phyloP scores from a whole-genome alignment of 208 protist species.

The Leptomonas seymouri region DNA sequence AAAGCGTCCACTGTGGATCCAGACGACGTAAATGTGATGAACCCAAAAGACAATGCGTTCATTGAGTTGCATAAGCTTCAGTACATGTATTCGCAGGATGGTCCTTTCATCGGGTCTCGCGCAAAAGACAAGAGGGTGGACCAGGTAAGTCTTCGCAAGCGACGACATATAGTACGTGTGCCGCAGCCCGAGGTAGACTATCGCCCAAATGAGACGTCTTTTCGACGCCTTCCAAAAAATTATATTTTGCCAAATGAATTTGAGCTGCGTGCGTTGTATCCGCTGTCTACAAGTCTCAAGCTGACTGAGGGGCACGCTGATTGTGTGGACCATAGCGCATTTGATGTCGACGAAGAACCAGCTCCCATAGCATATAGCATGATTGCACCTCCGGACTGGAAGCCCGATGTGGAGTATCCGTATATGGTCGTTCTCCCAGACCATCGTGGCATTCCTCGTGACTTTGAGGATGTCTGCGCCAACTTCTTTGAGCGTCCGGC shows the following conservation, averaged over 20 bases:
- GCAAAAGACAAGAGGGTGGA: constrained; percentile 51
- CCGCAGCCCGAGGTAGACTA: constrained; percentile 77
- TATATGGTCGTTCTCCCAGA: constrained; percentile 86
- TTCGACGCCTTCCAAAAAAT: constrained; percentile 77
- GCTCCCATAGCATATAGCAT: constrained; percentile 78
- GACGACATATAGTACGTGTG: constrained; percentile 68
- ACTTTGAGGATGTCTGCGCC: constrained; percentile 90
- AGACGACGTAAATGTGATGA: constrained; percentile 50
- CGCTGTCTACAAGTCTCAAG: constrained; percentile 66
- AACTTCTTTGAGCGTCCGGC: constrained; percentile 85
- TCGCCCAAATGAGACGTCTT: constrained; percentile 78
- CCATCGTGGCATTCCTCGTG: constrained; percentile 67
- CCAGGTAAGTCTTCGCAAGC: constrained; percentile 49
- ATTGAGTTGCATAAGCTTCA: constrained; percentile 73
- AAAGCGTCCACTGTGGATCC: constrained; percentile 34
- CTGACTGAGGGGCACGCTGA: constrained; percentile 76
- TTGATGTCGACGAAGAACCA: constrained; percentile 69
- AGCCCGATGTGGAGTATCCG: constrained; percentile 57
- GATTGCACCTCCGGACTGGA: constrained; percentile 71
- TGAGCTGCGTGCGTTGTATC: constrained; percentile 82
- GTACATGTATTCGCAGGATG: constrained; percentile 82
- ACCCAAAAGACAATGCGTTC: constrained; percentile 42
- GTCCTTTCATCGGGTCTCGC: constrained; percentile 75
- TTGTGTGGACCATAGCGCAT: constrained; percentile 80
- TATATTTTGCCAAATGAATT: constrained; percentile 77